Conservation (phyloP, 2,329 filamentous ascomycete species). For the Arthrocladium fulminans region DNA sequence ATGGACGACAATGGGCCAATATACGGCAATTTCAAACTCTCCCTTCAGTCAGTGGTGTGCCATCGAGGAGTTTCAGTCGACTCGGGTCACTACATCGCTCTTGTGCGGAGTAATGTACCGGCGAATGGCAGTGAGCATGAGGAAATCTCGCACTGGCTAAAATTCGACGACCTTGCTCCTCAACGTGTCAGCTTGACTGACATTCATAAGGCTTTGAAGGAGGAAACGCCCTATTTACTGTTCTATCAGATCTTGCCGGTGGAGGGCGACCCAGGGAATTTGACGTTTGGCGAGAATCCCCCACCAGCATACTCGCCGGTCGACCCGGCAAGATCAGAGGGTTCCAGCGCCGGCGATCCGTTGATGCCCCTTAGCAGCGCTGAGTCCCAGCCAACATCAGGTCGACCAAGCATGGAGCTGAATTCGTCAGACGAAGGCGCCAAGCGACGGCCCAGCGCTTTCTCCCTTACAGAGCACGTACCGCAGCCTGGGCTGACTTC, state of each 20-base stretch:
- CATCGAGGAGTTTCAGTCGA: constrained; percentile 79
- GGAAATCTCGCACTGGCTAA: constrained; percentile 71
- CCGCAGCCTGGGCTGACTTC: neutral
- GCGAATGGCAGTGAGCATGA: constrained; percentile 37
- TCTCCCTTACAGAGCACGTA: constrained; percentile 25
- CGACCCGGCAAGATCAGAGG: constrained; percentile 15
- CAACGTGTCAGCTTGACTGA: constrained; percentile 67
- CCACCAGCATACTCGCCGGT: constrained; percentile 11
- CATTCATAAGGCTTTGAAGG: constrained; percentile 65
- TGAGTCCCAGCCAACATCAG: constrained; percentile 18
- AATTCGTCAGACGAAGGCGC: constrained; percentile 24
- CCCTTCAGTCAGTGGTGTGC: constrained; percentile 84
- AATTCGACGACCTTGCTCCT: constrained; percentile 77
- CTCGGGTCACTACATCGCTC: constrained; percentile 83
- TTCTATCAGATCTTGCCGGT: constrained; percentile 94
- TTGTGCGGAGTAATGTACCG: constrained; percentile 62
- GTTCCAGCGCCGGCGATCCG: constrained; percentile 12
- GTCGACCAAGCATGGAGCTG: constrained; percentile 33
- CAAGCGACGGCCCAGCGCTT: constrained; percentile 24
- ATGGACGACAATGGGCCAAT: constrained; percentile 58
- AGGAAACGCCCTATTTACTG: constrained; percentile 88
- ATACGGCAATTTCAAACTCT: constrained; percentile 84
- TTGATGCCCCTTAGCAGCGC: constrained; percentile 16
- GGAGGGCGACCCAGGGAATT: constrained; percentile 50
- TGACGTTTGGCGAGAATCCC: constrained; percentile 26